Base-by-base conservation (phyloP, 164 flowering plant genomes). In the Kalanchoe fedtschenkoi region DNA sequence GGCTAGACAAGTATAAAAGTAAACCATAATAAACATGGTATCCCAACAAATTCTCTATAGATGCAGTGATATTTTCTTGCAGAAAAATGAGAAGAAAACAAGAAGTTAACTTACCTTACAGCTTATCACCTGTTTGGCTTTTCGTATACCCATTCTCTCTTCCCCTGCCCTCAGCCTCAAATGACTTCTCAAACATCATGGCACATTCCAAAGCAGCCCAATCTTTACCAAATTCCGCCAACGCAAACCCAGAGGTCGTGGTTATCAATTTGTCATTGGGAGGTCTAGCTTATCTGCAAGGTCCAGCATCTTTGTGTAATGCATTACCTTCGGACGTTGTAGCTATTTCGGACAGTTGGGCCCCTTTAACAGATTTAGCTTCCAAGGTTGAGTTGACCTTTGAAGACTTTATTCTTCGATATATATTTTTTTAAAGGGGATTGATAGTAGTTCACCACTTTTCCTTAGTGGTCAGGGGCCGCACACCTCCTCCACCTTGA, bases 141-240 rank as follows among this genome's bases (percentile, higher is more conserved):
- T n/a, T 56, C 10, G 39, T 21, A 30, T 65, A 32, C n/a, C 29
- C 46, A 83, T 22, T 81, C 80, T 43, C 53, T 68, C 63, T 63
- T 83, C 17, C 91, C 58, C 66, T 59, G 9, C 54, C 30, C 10
- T 74, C 53, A 3, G 51, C 58, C 62, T 77, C 83, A 69, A 80
- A 81, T 2, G 71, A 42, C 70, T 70, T 85, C 54, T 77, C 85
- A 70, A 83, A 83, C 32, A 34, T 58, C 62, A 78, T 73, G 3
- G 88, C 91, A 67, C 78, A 72, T 0, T 28, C 62, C 33, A 85
- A 78, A 0, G 85, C 86, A 54, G 29, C 60, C 85, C 80, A 80
- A 28, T 76, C 85, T 13, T 64, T 72, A 14, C 47, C 62, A 19
- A 85, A 85, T 1, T 77, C 72, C n/a, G 83, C 83, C 29, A 78